Evolutionary conservation across 805 yeast species (phyloP).

Genomic region (Yarrowia sp.): DNA sequence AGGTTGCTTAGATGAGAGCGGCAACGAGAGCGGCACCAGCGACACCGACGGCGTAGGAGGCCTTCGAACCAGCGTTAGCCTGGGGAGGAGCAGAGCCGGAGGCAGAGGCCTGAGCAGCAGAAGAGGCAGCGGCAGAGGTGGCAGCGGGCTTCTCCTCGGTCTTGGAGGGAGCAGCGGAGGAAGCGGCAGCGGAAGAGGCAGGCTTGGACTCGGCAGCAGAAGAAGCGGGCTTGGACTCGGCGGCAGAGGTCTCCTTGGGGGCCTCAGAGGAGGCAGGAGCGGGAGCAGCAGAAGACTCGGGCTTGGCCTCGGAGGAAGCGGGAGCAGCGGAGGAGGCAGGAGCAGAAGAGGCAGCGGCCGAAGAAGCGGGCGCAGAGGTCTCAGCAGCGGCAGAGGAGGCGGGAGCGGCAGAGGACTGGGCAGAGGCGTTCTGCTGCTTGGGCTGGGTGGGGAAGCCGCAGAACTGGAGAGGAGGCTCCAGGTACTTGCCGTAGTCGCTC

Average conservation of each 20-base stretch:
- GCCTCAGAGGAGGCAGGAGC: not conserved
- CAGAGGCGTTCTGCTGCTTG: constrained; percentile 1
- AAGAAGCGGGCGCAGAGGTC: not conserved
- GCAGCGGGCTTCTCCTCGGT: not conserved
- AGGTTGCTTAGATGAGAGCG: constrained; percentile 17
- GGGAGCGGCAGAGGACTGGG: not conserved
- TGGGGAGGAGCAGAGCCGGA: constrained; percentile 17
- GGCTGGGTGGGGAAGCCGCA: constrained; percentile 21
- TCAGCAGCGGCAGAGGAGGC: not conserved
- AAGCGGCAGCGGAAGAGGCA: not conserved
- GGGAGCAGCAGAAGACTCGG: constrained; percentile 4
- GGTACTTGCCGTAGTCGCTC: constrained; percentile 22
- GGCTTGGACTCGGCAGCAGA: constrained; percentile 1
- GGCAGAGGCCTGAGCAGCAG: constrained; percentile 4
- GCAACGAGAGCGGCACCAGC: constrained; percentile 18
- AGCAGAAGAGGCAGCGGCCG: not conserved
- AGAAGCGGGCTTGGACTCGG: not conserved
- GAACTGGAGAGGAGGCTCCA: constrained; percentile 16
- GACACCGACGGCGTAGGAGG: not conserved
- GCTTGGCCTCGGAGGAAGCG: not conserved
- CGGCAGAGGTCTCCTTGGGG: too few species aligned
- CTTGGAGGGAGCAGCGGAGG: not conserved
- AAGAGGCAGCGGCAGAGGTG: not conserved
- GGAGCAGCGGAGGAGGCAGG: not conserved
- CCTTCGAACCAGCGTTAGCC: constrained; percentile 20